phyloP scores from a whole-genome alignment of 768 basidiomycete species.

The Astraeus odoratus region DNA sequence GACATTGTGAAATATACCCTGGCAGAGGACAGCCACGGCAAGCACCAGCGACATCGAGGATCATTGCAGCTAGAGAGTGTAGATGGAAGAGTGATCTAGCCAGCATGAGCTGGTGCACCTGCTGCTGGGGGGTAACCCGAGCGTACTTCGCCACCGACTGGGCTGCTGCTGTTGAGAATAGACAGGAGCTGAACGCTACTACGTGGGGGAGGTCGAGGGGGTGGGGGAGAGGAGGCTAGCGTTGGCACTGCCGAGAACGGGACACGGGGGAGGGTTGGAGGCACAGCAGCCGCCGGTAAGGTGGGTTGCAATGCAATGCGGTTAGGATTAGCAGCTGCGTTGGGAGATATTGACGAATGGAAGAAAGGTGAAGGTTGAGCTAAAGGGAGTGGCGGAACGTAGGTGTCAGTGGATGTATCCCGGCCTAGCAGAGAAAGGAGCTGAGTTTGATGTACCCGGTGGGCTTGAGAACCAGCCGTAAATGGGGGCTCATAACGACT shows the following conservation, averaged over 20 bases:
- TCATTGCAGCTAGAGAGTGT: background rate
- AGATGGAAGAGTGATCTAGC: conserved; percentile 14
- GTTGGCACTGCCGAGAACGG: no score
- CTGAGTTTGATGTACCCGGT: conserved; percentile 13
- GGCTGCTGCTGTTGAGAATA: conserved; percentile 27
- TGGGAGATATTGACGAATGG: conserved; percentile 7
- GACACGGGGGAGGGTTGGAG: no score
- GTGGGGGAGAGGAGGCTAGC: no score
- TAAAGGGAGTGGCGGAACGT: conserved; percentile 9
- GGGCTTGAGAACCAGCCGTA: conserved; percentile 7
- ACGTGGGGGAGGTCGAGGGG: conserved; percentile 12
- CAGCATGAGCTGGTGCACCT: conserved; percentile 15
- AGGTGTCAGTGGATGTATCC: conserved; percentile 3
- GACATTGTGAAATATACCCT: no score
- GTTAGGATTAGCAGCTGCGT: conserved; percentile 3
- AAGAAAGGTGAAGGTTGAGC: conserved; percentile 10
- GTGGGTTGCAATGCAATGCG: conserved; percentile 12
- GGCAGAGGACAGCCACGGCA: background rate
- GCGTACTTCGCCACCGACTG: conserved; percentile 4
- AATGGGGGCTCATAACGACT: conserved; percentile 25
- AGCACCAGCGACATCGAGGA: background rate
- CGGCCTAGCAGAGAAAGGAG: conserved; percentile 7
- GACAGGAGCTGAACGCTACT: conserved; percentile 28
- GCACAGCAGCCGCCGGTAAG: no score
- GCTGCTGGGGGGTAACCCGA: conserved; percentile 8